These are phyloP conservation scores for Closterium sp. DNA, from an alignment of 139 green algal species.

Conservation along the genomic window DNA sequence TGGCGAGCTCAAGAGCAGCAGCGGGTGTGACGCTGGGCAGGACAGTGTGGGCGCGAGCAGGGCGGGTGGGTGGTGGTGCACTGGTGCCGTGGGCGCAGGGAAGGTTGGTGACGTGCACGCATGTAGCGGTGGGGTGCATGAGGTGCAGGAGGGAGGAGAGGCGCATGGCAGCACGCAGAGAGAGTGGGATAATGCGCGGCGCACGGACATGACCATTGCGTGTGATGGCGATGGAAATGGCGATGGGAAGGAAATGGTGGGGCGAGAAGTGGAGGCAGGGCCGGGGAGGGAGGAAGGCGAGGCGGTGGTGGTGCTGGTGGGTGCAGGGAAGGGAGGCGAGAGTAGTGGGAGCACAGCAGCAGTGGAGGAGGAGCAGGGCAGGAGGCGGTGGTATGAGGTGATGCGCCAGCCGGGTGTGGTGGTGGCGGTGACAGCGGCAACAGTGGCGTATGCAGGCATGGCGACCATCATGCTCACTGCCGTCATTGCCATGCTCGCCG, in stretches of 20 bases:
- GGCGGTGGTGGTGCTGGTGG: background rate
- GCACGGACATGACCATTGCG: too few relatives aligned
- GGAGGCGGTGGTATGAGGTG: background rate
- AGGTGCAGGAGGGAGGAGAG: background rate
- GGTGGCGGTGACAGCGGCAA: background rate
- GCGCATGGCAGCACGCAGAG: background rate
- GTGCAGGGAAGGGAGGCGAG: background rate
- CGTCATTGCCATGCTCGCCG: constrained; percentile 19
- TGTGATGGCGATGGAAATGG: too few relatives aligned
- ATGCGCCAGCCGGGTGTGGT: background rate
- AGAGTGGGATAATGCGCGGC: too few relatives aligned
- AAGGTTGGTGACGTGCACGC: too few relatives aligned
- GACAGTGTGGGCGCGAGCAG: too few relatives aligned
- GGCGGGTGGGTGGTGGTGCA: too few relatives aligned
- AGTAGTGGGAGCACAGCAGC: background rate
- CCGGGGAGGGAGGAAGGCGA: background rate
- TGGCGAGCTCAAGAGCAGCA: too few relatives aligned
- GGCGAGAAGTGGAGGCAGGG: background rate
- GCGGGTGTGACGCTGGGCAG: too few relatives aligned
- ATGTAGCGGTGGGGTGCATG: too few relatives aligned
- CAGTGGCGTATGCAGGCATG: constrained; percentile 15
- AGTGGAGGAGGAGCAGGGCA: background rate
- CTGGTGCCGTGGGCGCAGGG: too few relatives aligned
- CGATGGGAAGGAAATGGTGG: background rate
- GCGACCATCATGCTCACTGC: constrained; percentile 14